A percentile compares a stretch with the other conserved stretches of the same genome.
Evolutionary conservation across 345 rosid genomes (phyloP).

Genomic region (Luvunga scandens): DNA sequence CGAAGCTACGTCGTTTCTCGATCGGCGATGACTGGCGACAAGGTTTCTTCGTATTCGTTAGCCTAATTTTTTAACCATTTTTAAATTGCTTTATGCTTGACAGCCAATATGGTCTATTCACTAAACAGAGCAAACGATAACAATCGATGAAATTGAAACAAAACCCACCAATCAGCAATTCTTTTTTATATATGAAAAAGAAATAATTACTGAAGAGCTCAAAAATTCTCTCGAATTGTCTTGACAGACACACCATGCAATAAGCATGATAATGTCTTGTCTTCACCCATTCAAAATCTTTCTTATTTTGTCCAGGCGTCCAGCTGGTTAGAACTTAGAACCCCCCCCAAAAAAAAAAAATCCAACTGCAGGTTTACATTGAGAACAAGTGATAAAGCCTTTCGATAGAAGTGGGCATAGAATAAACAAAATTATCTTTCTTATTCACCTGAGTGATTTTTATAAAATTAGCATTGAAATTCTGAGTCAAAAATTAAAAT

Average conservation of each 20-base stretch:
- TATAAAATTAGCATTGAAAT: too few species aligned
- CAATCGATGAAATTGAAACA: neutral
- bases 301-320: neutral
- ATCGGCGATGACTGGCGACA: slow-evolving; percentile 22
- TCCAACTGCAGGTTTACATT: neutral
- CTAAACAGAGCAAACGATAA: neutral
- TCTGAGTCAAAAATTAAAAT: too few species aligned
- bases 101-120: neutral
- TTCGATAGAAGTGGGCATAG: too few species aligned
- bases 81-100: neutral
- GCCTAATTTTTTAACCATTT: neutral
- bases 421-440: neutral
- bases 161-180: too few species aligned
- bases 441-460: neutral
- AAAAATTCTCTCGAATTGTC: neutral
- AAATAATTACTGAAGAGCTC: too few species aligned
- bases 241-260: neutral
- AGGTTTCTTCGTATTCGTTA: neutral
- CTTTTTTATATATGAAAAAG: too few species aligned
- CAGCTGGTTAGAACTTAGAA: neutral
- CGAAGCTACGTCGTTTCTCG: neutral
- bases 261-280: neutral
- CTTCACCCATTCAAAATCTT: neutral
- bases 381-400: too few species aligned
- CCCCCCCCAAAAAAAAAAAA: too few species aligned